Percentiles rank a stretch among this genome's conserved stretches.
phyloP scores from a whole-genome alignment of 495 filamentous ascomycete species.

The Penicillium paxilli region DNA sequence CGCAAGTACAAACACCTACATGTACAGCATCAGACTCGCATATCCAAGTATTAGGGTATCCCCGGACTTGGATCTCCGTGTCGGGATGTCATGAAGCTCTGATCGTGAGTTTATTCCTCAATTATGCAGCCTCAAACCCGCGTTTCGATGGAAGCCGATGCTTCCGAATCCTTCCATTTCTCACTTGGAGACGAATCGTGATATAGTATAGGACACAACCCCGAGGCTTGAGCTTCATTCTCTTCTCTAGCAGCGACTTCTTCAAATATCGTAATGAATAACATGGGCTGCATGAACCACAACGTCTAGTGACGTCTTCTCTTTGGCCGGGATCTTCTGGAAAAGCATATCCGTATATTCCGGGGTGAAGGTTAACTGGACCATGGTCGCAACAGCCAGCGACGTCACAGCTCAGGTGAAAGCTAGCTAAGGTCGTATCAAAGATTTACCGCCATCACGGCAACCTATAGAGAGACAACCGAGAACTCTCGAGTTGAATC shows the following conservation, averaged over 20 bases:
- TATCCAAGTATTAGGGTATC: too few relatives aligned
- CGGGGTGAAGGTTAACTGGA: background rate
- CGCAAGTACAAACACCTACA: background rate
- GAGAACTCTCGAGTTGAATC: background rate
- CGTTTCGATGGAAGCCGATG: background rate
- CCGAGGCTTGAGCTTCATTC: too few relatives aligned
- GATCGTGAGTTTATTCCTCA: too few relatives aligned
- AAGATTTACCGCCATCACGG: background rate
- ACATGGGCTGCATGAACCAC: too few relatives aligned
- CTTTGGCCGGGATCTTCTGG: too few relatives aligned
- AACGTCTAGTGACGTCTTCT: too few relatives aligned
- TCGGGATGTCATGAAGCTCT: too few relatives aligned
- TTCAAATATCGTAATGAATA: background rate
- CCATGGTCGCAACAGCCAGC: background rate
- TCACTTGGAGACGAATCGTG: background rate
- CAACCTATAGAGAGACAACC: background rate
- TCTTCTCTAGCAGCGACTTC: background rate
- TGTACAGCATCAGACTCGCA: too few relatives aligned
- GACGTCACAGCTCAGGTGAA: background rate
- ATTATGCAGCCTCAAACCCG: too few relatives aligned
- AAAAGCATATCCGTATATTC: background rate
- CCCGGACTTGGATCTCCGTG: background rate
- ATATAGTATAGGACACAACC: background rate
- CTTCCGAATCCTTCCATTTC: background rate
- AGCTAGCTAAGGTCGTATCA: background rate